These are phyloP conservation scores for Termitomyces sp. DNA, from an alignment of 768 basidiomycete genomes.

Conservation along the genomic window DNA sequence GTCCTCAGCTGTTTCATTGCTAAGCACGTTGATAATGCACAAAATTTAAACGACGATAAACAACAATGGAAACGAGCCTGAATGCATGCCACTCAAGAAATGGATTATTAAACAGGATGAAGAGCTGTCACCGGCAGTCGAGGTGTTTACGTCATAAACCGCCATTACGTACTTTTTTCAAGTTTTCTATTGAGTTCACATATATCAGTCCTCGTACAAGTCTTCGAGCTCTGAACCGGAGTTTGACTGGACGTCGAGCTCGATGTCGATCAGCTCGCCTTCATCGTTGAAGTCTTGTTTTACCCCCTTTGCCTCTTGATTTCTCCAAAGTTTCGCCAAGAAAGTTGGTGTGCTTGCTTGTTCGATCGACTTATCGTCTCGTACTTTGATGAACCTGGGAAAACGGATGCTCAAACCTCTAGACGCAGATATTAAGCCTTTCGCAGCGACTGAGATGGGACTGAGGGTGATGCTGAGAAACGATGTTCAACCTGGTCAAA, in stretches of 20 bases:
- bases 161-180: too few relatives aligned
- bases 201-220: background rate
- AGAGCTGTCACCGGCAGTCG: too few relatives aligned
- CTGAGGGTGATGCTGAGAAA: conserved; percentile 72
- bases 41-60: background rate
- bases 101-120: too few relatives aligned
- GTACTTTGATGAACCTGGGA: conserved; percentile 75
- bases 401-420: conserved; percentile 85
- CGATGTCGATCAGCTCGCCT: conserved; percentile 58
- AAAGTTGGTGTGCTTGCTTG: conserved; percentile 72
- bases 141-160: too few relatives aligned
- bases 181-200: too few relatives aligned
- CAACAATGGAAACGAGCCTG: background rate
- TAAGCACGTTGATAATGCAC: conserved; percentile 7
- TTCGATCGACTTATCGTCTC: conserved; percentile 74
- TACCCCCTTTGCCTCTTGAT: conserved; percentile 49
- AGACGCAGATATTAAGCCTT: conserved; percentile 47
- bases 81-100: too few relatives aligned
- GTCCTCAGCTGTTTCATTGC: conserved; percentile 45
- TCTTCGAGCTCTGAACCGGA: conserved; percentile 20
- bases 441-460: conserved; percentile 80
- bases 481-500: background rate
- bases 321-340: conserved; percentile 65
- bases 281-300: conserved; percentile 45
- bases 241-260: conserved; percentile 26